Base-by-base conservation (phyloP, 148 eudicot species). In the Silene uniflora region DNA sequence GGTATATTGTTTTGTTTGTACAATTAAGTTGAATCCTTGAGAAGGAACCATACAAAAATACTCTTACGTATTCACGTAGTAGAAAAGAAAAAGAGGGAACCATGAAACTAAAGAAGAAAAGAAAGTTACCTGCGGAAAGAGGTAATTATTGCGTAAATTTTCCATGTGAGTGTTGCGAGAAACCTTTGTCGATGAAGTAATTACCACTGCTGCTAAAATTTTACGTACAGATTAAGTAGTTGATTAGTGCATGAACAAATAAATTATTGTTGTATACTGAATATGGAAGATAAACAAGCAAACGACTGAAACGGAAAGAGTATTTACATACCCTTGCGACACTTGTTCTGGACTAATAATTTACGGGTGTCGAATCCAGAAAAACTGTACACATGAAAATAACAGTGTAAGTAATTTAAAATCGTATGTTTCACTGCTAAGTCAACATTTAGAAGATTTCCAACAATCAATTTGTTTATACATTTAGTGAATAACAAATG, bases 141-240 rank as follows among this genome's bases (percentile, higher is more conserved):
- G 80, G 66, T 86, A 90, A 75, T 92, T 88, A 27, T 84, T 85
- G 49, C 80, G 85, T 85, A 92, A 83, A 73, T 82, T 90, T 79
- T 92, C 97, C 90, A 92, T 73, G 49, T 89, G 83, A 5, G 73
- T 60, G 76, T 89, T 92, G 35, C 97, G 91, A 10, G 83, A 71
- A 7, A 92, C 91, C 63, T 78, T 86, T 13, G 93, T 89, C 73
- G 77, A 76, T 17, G 58, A 2, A 19, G 47, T 78, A 19, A 29
- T 78, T 46, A 73, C 58, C 25, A 67, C 72, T 44, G 63, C 83
- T 81, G 22, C 64, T 12, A 62, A 65, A 8, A 12, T 25, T 19
- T 19, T 17, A 66, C 29, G 21, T 3, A 64, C 24, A 49, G 4
- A 52, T 12, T 52, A 52, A 52, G 2, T 52, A 52, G 0, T 52